Evolutionary conservation across 108 stramenopile species (phyloP), one percentile per base, ranked within the genome.

Genomic region (Nitzschia sp.): DNA sequence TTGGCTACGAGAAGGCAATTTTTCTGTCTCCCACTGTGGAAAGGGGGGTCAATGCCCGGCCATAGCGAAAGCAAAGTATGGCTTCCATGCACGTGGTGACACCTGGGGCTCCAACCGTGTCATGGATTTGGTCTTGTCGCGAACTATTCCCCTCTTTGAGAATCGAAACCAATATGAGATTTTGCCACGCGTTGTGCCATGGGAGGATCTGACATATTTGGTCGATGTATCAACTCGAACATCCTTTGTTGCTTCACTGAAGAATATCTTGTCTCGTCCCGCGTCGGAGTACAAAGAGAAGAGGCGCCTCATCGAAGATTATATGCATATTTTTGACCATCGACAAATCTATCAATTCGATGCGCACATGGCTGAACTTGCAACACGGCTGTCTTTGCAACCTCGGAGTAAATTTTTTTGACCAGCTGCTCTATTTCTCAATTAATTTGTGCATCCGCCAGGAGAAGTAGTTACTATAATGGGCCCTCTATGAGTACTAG

Each of bases 281-380:
- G 66, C 48, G 1, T 41, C 30, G 4, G 66, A 56, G 1, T 68
- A 68, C 33, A 0, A 1, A 2, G 38, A 41, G 16, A 68, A 56
- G 19, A 16, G 19, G 29, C 25, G 27, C 6, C 22, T 54, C 1
- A 56, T 68, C 36, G 66, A 56, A 5, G 34, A 9, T 8, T 56
- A 68, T 56, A 25, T 36, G 23, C 53, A 54, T 15, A 1, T 68
- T 22, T 55, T 68, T 19, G 66, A 68, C 38, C 66, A 68, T 34
- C 28, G 19, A 23, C 54, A 54, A 27, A 44, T 56, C n/a, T 56
- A 68, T 56, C 66, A 68, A 25, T 56, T 68, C 26, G 66, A 68
- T 68, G 54, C 55, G 1, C 56, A 68, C 54, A 54, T 68, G 53
- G 66, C 66, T 4, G 66, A 68, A 36, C 56, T 68, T 56, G 66